Evolutionary conservation across 305 asterid species (phyloP).

Genomic region (Fraxinus latifolia): DNA sequence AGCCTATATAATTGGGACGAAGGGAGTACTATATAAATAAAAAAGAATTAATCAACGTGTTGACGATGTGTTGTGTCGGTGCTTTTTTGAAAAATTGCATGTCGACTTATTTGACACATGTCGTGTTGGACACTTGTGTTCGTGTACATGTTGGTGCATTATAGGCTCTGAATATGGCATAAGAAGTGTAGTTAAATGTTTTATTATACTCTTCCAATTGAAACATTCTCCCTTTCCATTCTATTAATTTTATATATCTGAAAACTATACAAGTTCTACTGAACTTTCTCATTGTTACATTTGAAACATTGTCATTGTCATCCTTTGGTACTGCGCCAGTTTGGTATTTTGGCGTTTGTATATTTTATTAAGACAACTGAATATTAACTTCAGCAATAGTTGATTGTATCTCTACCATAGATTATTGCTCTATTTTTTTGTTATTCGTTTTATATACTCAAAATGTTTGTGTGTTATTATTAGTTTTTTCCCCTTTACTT

Average conservation of each 20-base stretch:
- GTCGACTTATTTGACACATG: background rate
- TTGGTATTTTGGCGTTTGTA: conserved; percentile 1
- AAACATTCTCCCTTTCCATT: conserved; percentile 11
- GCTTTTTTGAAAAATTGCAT: background rate
- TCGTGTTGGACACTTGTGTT: background rate
- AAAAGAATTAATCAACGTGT: background rate
- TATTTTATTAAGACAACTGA: background rate
- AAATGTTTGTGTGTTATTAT: background rate
- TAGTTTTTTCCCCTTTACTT: background rate
- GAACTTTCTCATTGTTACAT: background rate
- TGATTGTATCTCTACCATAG: background rate
- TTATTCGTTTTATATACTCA: background rate
- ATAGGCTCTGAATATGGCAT: conserved; percentile 10
- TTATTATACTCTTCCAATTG: conserved; percentile 11
- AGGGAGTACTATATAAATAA: no score
- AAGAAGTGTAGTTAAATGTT: conserved; percentile 8
- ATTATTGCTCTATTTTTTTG: conserved; percentile 10
- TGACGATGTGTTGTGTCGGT: background rate
- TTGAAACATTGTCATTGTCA: conserved; percentile 3
- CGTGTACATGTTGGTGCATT: background rate
- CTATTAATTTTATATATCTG: background rate
- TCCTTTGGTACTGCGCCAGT: background rate
- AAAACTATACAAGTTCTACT: background rate
- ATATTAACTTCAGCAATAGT: conserved; percentile 3
- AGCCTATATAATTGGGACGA: no score